Percentiles rank a stretch among this genome's conserved stretches.
Evolutionary conservation across 2,329 filamentous ascomycete genomes (phyloP).

Genomic region (Arthrobotrys conoides): DNA sequence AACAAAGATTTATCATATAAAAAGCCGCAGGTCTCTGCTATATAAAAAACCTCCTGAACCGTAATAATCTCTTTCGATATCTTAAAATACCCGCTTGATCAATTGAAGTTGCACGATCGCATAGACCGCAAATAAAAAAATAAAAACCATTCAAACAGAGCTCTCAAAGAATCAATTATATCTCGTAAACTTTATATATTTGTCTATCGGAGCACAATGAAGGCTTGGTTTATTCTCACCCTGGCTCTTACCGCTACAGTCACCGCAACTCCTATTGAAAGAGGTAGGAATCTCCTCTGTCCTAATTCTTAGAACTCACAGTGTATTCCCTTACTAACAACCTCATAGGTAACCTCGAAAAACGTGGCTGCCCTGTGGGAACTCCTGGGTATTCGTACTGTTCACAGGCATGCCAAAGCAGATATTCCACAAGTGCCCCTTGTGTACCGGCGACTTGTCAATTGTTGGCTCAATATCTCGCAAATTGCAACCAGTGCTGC

Average conservation of each 20-base stretch:
- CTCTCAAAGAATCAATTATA: no score
- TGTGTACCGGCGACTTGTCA: slow-evolving; percentile 7
- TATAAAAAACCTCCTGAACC: no score
- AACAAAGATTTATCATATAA: no score
- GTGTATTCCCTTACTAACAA: no score
- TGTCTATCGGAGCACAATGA: no score
- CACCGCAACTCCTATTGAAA: slow-evolving; percentile 1
- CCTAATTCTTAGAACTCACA: no score
- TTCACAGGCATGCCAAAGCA: slow-evolving; percentile 35
- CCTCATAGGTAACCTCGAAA: slow-evolving; percentile 4
- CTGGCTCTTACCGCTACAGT: slow-evolving; percentile 4
- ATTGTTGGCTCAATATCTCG: not conserved
- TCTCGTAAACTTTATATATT: no score
- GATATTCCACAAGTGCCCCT: not conserved
- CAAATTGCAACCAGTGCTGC: slow-evolving; percentile 24
- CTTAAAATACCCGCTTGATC: no score
- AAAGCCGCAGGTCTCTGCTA: no score
- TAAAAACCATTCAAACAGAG: no score
- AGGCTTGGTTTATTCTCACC: not conserved
- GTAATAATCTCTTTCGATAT: not conserved
- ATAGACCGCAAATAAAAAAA: no score
- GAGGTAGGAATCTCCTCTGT: not conserved
- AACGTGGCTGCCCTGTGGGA: slow-evolving; percentile 37
- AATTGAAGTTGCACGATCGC: no score
- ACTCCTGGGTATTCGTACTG: slow-evolving; percentile 34